Percentiles rank a stretch among this genome's conserved stretches.
Evolutionary conservation across 345 rosid species (phyloP).

Genomic region (Heritiera fomes): DNA sequence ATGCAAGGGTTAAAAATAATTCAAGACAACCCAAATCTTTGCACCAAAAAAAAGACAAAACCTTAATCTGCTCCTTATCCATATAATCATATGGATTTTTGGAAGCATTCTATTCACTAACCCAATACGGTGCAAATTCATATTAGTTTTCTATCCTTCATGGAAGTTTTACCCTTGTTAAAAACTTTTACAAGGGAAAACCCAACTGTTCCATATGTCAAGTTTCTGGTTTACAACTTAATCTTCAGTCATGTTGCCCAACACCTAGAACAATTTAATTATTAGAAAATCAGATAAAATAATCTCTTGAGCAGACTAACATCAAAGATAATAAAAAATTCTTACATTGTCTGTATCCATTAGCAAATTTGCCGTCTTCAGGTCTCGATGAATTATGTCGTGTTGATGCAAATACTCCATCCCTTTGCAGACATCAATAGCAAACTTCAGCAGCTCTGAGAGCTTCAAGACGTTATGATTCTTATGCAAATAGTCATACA

Average conservation of each 20-base stretch:
- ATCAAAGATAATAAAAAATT: not conserved
- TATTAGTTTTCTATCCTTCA: not conserved
- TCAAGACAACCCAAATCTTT: not conserved
- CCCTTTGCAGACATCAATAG: slow-evolving; percentile 70
- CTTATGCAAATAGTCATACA: slow-evolving; percentile 67
- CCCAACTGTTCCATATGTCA: slow-evolving; percentile 1
- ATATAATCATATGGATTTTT: not conserved
- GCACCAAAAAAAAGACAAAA: not conserved
- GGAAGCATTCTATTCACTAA: slow-evolving; percentile 4
- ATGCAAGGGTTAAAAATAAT: slow-evolving; percentile 5
- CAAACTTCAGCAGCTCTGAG: slow-evolving; percentile 61
- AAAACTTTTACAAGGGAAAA: slow-evolving; percentile 10
- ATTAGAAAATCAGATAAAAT: not conserved
- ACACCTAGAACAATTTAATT: slow-evolving; percentile 17
- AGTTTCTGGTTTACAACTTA: slow-evolving; percentile 10
- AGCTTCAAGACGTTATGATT: slow-evolving; percentile 52
- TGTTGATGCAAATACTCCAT: slow-evolving; percentile 80
- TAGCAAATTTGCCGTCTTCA: slow-evolving; percentile 83
- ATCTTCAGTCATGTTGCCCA: slow-evolving; percentile 10
- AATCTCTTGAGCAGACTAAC: not conserved
- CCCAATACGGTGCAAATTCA: not conserved
- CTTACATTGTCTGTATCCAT: slow-evolving; percentile 65
- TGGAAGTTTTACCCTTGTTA: not conserved
- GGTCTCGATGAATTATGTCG: slow-evolving; percentile 71
- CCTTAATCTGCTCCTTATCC: not conserved